Conservation (phyloP, 2,329 filamentous ascomycete species). For the Harringtonia lauricola region DNA sequence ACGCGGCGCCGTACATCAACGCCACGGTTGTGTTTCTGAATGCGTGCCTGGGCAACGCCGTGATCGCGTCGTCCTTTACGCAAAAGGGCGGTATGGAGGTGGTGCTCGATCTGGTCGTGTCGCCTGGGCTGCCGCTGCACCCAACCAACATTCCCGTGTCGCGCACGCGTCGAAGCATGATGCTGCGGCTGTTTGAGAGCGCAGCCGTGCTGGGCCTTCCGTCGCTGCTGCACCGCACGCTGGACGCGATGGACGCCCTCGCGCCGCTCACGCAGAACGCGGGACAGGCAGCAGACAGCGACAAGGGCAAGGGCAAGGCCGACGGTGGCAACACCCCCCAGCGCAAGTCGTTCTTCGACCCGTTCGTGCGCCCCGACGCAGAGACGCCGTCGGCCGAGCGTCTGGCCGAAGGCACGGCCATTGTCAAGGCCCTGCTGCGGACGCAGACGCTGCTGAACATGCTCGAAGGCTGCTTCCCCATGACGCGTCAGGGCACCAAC, state of each 20-base stretch:
- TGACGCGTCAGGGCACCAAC: conserved; percentile 49
- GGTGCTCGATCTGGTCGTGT: conserved; percentile 71
- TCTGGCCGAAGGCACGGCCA: conserved; percentile 56
- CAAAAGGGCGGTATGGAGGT: conserved; percentile 71
- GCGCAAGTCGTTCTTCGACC: conserved; percentile 60
- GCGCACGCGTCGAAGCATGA: conserved; percentile 59
- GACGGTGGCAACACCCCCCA: conserved; percentile 3
- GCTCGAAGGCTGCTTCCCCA: conserved; percentile 63
- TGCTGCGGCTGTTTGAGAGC: conserved; percentile 69
- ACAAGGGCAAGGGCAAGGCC: not conserved
- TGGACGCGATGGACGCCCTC: conserved; percentile 57
- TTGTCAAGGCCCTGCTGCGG: conserved; percentile 68
- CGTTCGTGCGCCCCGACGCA: conserved; percentile 42
- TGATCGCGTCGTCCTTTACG: conserved; percentile 63
- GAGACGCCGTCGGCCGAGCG: conserved; percentile 20
- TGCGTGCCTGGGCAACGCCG: conserved; percentile 63
- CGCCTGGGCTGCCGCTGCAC: conserved; percentile 68
- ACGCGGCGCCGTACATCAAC: conserved; percentile 59
- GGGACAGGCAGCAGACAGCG: not conserved
- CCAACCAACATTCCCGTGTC: conserved; percentile 57
- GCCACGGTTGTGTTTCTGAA: conserved; percentile 66
- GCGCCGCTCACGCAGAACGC: conserved; percentile 47
- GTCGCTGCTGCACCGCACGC: conserved; percentile 64
- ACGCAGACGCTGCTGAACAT: conserved; percentile 67
- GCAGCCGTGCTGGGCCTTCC: conserved; percentile 74